Conservation (phyloP, 225 moss, liverwort and hornwort species). For the Marchantia polymorpha region DNA sequence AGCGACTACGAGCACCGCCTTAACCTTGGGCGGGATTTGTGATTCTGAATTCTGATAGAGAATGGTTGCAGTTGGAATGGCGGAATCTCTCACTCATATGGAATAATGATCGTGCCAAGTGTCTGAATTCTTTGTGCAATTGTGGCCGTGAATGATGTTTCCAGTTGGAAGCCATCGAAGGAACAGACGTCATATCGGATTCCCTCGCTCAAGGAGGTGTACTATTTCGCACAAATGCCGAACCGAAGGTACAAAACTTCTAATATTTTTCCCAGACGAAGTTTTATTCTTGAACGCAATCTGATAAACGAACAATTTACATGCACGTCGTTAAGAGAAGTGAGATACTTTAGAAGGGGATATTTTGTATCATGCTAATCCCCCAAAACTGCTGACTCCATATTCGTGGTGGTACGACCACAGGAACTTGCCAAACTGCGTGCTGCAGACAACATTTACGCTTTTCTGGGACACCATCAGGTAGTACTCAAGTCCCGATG, state of each 20-base stretch:
- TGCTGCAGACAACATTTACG: conserved; percentile 74
- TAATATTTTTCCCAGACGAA: background rate
- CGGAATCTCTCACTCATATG: no score
- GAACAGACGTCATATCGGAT: conserved; percentile 46
- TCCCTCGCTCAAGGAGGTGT: conserved; percentile 62
- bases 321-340: no score
- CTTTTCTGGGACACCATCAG: conserved; percentile 76
- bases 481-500: conserved; percentile 14
- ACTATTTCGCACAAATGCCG: conserved; percentile 56
- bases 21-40: no score
- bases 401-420: conserved; percentile 15
- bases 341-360: background rate
- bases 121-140: background rate
- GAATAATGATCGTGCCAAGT: no score
- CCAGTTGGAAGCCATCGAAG: conserved; percentile 63
- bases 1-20: no score
- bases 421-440: conserved; percentile 70
- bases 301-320: no score
- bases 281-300: no score
- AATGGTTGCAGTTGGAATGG: no score
- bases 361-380: background rate
- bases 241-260: conserved; percentile 43
- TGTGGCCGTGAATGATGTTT: background rate
- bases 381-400: background rate
- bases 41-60: no score